Conservation (phyloP, 148 eudicot genomes). For the Fagopyrum homotropicum region DNA sequence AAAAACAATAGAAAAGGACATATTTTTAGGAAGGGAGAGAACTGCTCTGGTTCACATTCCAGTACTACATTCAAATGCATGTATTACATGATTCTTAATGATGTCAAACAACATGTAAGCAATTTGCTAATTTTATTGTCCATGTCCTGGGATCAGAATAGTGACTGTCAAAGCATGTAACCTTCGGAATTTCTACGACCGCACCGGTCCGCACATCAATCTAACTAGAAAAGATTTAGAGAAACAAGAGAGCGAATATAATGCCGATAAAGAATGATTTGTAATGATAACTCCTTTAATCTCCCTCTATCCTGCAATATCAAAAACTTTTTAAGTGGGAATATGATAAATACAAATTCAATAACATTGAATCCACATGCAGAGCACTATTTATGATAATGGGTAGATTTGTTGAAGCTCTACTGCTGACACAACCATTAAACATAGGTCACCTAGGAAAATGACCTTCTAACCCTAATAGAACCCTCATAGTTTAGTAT, state of each 20-base stretch:
- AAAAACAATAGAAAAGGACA: neutral
- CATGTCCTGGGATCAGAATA: neutral
- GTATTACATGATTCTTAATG: neutral
- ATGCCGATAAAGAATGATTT: slow-evolving; percentile 74
- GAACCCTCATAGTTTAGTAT: neutral
- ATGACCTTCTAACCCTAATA: neutral
- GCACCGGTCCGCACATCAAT: neutral
- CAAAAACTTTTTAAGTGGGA: neutral
- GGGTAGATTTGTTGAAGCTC: neutral
- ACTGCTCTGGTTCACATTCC: neutral
- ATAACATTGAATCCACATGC: neutral
- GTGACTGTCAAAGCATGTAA: neutral
- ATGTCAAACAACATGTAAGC: neutral
- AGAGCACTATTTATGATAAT: neutral
- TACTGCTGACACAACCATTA: neutral
- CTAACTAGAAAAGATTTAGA: neutral
- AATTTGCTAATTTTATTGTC: neutral
- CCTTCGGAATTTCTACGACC: neutral
- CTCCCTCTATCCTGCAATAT: slow-evolving; percentile 83
- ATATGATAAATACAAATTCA: neutral
- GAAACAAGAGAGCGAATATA: slow-evolving; percentile 17
- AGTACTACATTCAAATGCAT: neutral
- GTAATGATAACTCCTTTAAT: slow-evolving; percentile 87
- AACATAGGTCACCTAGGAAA: neutral
- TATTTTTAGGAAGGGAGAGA: neutral